Evolutionary conservation across 2,329 filamentous ascomycete species (phyloP).

Genomic region (Penicillium capsulatum): DNA sequence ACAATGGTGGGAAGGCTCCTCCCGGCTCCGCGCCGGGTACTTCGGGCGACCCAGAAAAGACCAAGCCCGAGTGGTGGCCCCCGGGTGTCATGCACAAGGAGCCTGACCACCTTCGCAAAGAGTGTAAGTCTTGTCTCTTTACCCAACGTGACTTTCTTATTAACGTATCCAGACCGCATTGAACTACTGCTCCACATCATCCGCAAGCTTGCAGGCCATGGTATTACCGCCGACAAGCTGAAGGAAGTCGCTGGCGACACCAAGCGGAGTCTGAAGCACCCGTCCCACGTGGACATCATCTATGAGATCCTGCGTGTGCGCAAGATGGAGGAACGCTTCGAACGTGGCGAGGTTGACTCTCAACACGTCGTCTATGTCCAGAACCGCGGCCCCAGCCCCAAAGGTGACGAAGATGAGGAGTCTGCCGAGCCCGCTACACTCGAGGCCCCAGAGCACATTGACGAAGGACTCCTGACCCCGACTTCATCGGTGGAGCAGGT

Average conservation of each 20-base stretch:
- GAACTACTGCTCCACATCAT: conserved; percentile 41
- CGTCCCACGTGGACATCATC: conserved; percentile 35
- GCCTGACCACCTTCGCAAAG: conserved; percentile 47
- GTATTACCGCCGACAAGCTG: conserved; percentile 38
- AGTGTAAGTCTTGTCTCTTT: conserved; percentile 34
- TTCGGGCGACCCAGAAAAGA: conserved; percentile 42
- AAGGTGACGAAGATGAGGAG: conserved; percentile 32
- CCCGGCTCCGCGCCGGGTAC: conserved; percentile 35
- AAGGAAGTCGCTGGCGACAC: conserved; percentile 40
- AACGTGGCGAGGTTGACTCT: conserved; percentile 39
- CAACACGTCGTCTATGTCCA: conserved; percentile 37
- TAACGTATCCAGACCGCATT: conserved; percentile 29
- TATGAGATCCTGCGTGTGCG: conserved; percentile 42
- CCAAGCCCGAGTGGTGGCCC: conserved; percentile 47
- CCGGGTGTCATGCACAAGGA: conserved; percentile 45
- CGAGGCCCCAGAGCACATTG: conserved; percentile 27
- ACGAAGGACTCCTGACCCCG: conserved; percentile 26
- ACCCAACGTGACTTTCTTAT: not conserved
- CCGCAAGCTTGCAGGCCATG: conserved; percentile 34
- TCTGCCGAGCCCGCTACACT: conserved; percentile 18
- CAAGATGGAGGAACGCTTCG: conserved; percentile 40
- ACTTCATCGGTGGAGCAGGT: conserved; percentile 25
- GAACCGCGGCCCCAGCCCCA: conserved; percentile 34
- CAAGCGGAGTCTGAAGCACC: conserved; percentile 36
- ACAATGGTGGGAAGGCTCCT: conserved; percentile 44